Percentiles rank a stretch among this genome's conserved stretches.
Conservation (phyloP, 1,284 basidiomycete genomes). For the Trichosporon sp. region DNA sequence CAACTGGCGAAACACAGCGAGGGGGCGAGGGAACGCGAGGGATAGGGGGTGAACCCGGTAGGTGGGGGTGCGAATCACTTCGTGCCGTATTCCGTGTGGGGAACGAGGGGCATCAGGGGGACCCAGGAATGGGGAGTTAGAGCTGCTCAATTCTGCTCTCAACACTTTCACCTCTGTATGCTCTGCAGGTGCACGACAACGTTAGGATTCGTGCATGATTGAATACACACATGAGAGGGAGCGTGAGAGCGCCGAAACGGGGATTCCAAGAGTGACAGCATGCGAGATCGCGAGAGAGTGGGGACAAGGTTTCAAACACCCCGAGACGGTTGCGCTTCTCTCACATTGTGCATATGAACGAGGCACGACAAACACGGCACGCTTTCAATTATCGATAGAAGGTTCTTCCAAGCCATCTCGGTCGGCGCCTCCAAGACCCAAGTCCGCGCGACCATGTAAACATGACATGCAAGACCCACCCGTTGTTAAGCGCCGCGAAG, state of each 20-base stretch:
- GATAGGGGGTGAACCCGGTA: not conserved
- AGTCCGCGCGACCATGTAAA: no score
- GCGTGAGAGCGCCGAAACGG: no score
- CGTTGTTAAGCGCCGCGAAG: not conserved
- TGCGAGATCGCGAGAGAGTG: not conserved
- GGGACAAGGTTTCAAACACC: not conserved
- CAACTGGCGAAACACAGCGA: not conserved
- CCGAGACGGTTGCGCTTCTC: not conserved
- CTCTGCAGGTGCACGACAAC: not conserved
- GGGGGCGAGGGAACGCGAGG: not conserved
- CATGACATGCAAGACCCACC: not conserved
- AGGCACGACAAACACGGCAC: no score
- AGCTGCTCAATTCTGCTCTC: not conserved
- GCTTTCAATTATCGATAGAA: not conserved
- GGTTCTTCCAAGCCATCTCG: not conserved
- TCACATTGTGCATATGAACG: no score
- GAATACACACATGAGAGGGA: not conserved
- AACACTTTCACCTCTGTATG: no score
- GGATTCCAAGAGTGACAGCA: not conserved
- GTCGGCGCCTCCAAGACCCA: not conserved
- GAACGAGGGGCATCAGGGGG: not conserved
- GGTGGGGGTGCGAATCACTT: not conserved
- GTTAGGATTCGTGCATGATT: not conserved
- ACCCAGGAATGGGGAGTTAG: constrained; percentile 2
- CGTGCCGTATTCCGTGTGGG: no score